Base-by-base conservation (phyloP, 768 basidiomycete species). In the Leccinum truebloodii region DNA sequence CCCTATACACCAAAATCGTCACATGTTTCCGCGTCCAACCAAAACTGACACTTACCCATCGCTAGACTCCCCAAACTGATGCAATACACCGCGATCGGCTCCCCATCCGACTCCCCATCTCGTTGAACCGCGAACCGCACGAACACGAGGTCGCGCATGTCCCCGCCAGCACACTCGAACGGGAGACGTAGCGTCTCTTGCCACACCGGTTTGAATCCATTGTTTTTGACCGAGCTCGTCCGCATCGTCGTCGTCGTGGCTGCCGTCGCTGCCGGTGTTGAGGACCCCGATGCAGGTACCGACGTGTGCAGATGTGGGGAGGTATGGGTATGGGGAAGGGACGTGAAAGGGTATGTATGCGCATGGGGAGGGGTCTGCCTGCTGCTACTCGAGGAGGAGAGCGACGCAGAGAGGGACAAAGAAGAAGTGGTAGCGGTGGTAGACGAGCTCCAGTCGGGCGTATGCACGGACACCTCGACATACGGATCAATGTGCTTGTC, bases 161-260 rank as follows among this genome's bases (percentile, higher is more conserved):
- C 83, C 41, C 41, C 41, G 41, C 88, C 85, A 30, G 89, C 80
- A 65, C 88, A 87, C 54, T 86, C 84, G 67, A 95, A 95, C n/a
- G 87, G 86, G 22, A 95, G 73, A 20, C 75, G 73, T 26, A 95
- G 74, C 41, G 72, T 71, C 67, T 94, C 86, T 63, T 92, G 81
- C 92, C 95, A 98, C 2, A 73, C 76, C 0, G 96, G 96, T 73
- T 97, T 97, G 78, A 96, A 95, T 0, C 95, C 93, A 69, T 95
- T 95, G 71, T 92, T 89, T 75, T 84, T 86, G 58, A 95, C 85
- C 1, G 81, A 77, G 22, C 74, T 76, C 4, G 93, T 96, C 48
- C 82, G 80, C 57, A 73, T 72, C 4, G 80, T 79, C 24, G 80
- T 79, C n/a, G 87, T 72, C 6, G 81, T 24, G 81, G 77, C 30